These are phyloP conservation scores for Kodamaea sagamina DNA, from an alignment of 805 yeast genomes.

Conservation along the genomic window DNA sequence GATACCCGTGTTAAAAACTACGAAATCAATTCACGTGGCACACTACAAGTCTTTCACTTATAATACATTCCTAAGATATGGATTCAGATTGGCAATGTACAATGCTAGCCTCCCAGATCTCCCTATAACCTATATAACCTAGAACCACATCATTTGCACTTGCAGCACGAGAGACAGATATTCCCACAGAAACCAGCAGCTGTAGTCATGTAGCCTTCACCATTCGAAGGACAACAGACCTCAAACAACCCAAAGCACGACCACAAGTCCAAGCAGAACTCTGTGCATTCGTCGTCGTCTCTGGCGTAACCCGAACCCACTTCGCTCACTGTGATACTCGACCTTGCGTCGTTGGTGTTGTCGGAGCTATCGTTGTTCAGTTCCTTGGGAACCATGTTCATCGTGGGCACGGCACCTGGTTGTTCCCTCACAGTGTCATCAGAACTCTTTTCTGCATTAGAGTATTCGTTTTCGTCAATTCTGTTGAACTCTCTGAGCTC, in stretches of 20 bases:
- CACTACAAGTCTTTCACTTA: no score
- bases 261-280: constrained; percentile 40
- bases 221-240: constrained; percentile 42
- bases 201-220: constrained; percentile 42
- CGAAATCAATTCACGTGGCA: no score
- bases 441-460: neutral
- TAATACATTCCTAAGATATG: no score
- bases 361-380: neutral
- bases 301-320: constrained; percentile 38
- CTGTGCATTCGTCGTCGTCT: constrained; percentile 42
- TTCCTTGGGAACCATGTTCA: constrained; percentile 5
- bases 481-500: constrained; percentile 13
- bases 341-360: constrained; percentile 12
- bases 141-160: constrained; percentile 25
- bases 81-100: neutral
- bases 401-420: constrained; percentile 2
- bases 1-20: no score
- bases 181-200: constrained; percentile 41
- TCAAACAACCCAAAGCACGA: constrained; percentile 44
- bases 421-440: constrained; percentile 7
- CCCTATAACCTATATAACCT: neutral
- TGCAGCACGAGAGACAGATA: constrained; percentile 35
- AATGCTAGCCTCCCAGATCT: neutral
- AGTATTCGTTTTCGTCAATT: constrained; percentile 7
- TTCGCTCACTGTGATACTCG: constrained; percentile 27